Evolutionary conservation across 805 yeast species (phyloP).

Genomic region (Schizosaccharomyces japonicus): DNA sequence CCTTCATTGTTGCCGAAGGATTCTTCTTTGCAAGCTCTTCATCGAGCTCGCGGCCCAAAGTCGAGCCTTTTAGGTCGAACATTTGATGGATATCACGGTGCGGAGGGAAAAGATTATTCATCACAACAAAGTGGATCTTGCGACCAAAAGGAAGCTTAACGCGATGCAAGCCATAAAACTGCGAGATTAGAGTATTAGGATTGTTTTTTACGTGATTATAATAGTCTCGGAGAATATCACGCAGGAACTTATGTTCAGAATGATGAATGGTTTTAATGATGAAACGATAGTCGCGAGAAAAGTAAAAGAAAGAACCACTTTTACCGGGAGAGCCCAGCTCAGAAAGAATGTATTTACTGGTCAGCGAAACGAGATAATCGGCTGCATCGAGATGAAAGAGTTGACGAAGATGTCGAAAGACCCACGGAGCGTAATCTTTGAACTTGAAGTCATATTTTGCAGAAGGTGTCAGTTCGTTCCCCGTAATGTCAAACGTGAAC

Average conservation of each 20-base stretch:
- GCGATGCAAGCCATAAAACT: conserved; percentile 85
- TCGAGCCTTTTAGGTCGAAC: conserved; percentile 82
- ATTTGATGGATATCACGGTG: conserved; percentile 63
- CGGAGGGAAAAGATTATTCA: conserved; percentile 94
- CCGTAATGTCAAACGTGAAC: conserved; percentile 57
- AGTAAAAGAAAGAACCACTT: conserved; percentile 88
- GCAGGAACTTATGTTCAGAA: conserved; percentile 65
- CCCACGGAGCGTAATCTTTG: conserved; percentile 88
- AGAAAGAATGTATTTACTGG: conserved; percentile 75
- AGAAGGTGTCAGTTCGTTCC: conserved; percentile 76
- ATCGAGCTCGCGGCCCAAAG: conserved; percentile 40
- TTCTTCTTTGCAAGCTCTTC: conserved; percentile 11
- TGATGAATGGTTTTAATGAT: conserved; percentile 91
- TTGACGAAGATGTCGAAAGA: conserved; percentile 61
- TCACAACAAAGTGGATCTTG: conserved; percentile 77
- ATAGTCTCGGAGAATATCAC: conserved; percentile 51
- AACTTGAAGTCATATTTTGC: conserved; percentile 88
- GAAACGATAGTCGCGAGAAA: conserved; percentile 75
- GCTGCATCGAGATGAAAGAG: conserved; percentile 82
- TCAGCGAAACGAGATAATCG: conserved; percentile 73
- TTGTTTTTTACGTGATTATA: conserved; percentile 56
- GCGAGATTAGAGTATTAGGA: conserved; percentile 79
- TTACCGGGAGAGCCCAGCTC: conserved; percentile 92
- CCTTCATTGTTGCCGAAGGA: conserved; percentile 35
- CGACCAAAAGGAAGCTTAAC: conserved; percentile 66